A percentile compares a stretch with the other conserved stretches of the same genome.
Conservation (phyloP, 306 rosid species). For the Acacia confusa region DNA sequence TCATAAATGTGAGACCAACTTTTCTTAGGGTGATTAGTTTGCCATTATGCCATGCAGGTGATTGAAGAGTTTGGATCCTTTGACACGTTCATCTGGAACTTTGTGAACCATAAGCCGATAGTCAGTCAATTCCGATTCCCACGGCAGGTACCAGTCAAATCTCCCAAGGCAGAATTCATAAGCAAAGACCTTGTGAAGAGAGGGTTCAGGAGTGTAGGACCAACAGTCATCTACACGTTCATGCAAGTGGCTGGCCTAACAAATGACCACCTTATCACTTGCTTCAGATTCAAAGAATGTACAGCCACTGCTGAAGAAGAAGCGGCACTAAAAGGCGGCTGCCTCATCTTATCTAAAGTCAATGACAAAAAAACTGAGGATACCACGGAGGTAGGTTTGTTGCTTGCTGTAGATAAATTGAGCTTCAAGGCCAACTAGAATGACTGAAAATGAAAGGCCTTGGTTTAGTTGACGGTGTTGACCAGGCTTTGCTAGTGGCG, state of each 20-base stretch:
- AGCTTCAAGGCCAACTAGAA: conserved; percentile 39
- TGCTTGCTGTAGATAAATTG: conserved; percentile 45
- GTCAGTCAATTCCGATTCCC: conserved; percentile 61
- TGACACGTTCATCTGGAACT: conserved; percentile 61
- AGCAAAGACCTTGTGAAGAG: conserved; percentile 73
- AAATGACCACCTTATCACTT: conserved; percentile 68
- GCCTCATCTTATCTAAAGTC: conserved; percentile 31
- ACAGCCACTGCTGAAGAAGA: conserved; percentile 41
- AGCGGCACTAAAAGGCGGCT: conserved; percentile 42
- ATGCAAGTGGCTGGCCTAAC: conserved; percentile 83
- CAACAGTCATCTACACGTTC: conserved; percentile 65
- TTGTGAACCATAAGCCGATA: conserved; percentile 66
- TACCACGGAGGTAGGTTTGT: conserved; percentile 34
- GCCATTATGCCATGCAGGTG: conserved; percentile 41
- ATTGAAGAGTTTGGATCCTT: conserved; percentile 72
- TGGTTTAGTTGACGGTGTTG: conserved; percentile 24
- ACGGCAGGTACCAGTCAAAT: conserved; percentile 67
- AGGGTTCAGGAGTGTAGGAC: conserved; percentile 76
- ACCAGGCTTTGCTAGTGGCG: conserved; percentile 22
- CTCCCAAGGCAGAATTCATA: conserved; percentile 73
- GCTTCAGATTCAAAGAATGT: conserved; percentile 77
- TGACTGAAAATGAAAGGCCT: not conserved
- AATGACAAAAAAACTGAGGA: conserved; percentile 39
- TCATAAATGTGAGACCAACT: conserved; percentile 20
- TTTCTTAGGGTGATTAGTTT: conserved; percentile 26